A percentile compares a stretch with the other conserved stretches of the same genome.
Conservation (phyloP, 495 filamentous ascomycete genomes). For the Penicillium taxi region DNA sequence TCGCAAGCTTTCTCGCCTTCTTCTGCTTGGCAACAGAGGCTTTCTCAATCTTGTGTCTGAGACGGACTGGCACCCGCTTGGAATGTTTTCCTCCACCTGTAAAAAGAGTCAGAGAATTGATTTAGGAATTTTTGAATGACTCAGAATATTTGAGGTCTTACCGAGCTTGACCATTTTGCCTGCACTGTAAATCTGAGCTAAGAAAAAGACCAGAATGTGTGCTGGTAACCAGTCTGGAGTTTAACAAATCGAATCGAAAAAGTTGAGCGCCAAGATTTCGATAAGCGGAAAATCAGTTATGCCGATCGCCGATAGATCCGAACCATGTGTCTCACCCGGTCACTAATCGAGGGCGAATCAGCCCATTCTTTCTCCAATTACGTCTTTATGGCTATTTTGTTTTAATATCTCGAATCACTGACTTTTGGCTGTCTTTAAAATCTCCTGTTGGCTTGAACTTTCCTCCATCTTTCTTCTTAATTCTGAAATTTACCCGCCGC, state of each 20-base stretch:
- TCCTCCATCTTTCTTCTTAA: background rate
- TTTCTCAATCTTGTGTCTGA: constrained; percentile 95
- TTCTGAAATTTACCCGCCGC: background rate
- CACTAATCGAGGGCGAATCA: background rate
- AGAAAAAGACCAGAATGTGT: constrained; percentile 7
- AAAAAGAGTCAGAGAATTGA: constrained; percentile 8
- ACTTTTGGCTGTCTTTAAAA: too few relatives aligned
- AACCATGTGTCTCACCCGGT: constrained; percentile 11
- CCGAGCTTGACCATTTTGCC: constrained; percentile 46
- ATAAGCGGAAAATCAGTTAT: constrained; percentile 34
- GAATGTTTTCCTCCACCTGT: constrained; percentile 89
- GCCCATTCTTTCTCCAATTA: constrained; percentile 6
- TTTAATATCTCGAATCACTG: background rate
- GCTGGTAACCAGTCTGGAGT: constrained; percentile 6
- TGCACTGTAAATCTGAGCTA: constrained; percentile 3
- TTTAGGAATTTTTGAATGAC: background rate
- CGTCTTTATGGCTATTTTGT: constrained; percentile 6
- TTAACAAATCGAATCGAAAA: constrained; percentile 19
- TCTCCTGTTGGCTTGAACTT: too few relatives aligned
- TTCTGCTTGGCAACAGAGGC: constrained; percentile 81
- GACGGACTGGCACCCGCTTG: constrained; percentile 79
- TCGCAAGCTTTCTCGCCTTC: constrained; percentile 79
- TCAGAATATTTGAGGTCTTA: constrained; percentile 18
- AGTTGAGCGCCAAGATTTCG: constrained; percentile 37
- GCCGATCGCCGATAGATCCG: constrained; percentile 33